Base-by-base conservation (phyloP, 1,284 basidiomycete species). In the Tausonia pullulans region DNA sequence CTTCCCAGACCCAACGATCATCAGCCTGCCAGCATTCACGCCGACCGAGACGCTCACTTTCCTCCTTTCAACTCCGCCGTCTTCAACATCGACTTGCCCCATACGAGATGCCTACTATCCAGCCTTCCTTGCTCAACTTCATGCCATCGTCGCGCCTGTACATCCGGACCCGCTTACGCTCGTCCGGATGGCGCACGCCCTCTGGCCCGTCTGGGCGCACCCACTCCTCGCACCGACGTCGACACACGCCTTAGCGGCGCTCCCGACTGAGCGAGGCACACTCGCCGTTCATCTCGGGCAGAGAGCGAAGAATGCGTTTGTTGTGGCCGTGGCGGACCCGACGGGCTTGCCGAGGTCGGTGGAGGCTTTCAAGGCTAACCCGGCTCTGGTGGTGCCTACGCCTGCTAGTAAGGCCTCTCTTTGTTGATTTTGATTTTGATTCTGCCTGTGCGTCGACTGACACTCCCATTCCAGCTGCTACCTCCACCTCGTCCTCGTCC, bases 81-180 rank as follows among this genome's bases (percentile, higher is more conserved):
- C 27, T 27, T 27, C 27, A 27, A 27, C 27, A 27, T 27, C 27
- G 27, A 27, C 27, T 27, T 27, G 27, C 27, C 27, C 27, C 27
- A 27, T 27, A 27, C 27, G 27, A 27, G 27, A 27, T 27, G 27
- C 41, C 5, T 49, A 65, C 43, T 56, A 56, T 27, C 40, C 53
- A 9, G 46, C 63, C 16, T 65, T 61, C 59, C 40, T 60, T 41
- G 43, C 46, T 16, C 60, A 61, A 16, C 60, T 65, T 7, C 60
- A 52, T 44, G 48, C 60, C 14, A 60, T 52, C 27, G 53, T 54
- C 39, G 58, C 51, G 13, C 44, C 54, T 39, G 8, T 49, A n/a
- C 64, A 65, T 39, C 60, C 60, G 40, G 46, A 52, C 39, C 64
- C 64, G n/a, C 49, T 60, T 13, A 58, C 60, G 5, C 60, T 65